Evolutionary conservation across 1,284 basidiomycete genomes (phyloP).

Genomic region (Ustilago hordei): DNA sequence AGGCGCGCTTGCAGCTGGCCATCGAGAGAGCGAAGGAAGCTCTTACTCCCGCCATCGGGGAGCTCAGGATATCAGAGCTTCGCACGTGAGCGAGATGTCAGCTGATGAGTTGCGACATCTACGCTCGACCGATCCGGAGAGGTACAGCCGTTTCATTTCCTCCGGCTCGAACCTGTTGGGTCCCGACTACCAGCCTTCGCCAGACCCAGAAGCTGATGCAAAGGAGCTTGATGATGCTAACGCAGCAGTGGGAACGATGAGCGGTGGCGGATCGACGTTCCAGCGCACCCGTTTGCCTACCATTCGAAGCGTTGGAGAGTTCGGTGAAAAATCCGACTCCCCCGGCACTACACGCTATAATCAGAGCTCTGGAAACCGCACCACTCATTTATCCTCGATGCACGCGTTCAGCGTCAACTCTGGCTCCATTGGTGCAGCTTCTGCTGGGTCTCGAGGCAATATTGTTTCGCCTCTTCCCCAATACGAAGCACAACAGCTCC

Average conservation of each 20-base stretch:
- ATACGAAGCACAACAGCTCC: constrained; percentile 26
- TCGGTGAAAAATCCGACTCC: constrained; percentile 47
- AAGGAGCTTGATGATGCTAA: constrained; percentile 8
- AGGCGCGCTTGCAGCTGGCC: constrained; percentile 52
- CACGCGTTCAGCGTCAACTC: constrained; percentile 5
- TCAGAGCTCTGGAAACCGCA: constrained; percentile 11
- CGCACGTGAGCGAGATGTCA: constrained; percentile 26
- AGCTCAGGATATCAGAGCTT: constrained; percentile 12
- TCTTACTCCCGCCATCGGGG: constrained; percentile 28
- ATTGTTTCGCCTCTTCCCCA: constrained; percentile 29
- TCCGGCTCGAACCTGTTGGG: constrained; percentile 47
- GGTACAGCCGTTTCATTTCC: constrained; percentile 58
- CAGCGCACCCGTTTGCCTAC: constrained; percentile 44
- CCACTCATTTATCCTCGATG: not conserved
- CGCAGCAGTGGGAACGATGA: constrained; percentile 2
- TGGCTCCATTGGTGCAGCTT: constrained; percentile 19
- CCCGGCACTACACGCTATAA: not conserved
- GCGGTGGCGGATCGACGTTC: constrained; percentile 1
- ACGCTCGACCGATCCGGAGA: constrained; percentile 33
- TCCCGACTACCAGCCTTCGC: constrained; percentile 40
- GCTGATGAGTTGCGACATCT: constrained; percentile 36
- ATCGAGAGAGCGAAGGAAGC: constrained; percentile 51
- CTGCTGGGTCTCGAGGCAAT: constrained; percentile 10
- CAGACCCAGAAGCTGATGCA: constrained; percentile 9
- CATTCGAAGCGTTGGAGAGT: constrained; percentile 56